Conservation (phyloP, 2,329 filamentous ascomycete species). For the Colletotrichum sp. region DNA sequence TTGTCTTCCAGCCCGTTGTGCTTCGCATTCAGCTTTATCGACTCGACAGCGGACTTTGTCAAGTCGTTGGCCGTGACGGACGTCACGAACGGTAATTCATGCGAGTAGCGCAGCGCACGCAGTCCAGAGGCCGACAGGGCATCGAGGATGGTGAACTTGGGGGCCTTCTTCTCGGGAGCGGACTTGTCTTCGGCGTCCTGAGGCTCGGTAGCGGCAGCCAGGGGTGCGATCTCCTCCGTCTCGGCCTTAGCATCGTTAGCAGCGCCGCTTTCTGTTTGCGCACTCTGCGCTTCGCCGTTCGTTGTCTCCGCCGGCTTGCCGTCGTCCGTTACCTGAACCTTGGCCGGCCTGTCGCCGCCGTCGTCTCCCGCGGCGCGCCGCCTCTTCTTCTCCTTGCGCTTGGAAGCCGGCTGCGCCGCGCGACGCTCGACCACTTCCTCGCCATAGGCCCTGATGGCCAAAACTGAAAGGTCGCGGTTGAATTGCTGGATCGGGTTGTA, state of each 20-base stretch:
- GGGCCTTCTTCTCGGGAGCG: background rate
- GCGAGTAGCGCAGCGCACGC: conserved; percentile 87
- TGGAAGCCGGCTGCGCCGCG: conserved; percentile 40
- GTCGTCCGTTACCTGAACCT: conserved; percentile 29
- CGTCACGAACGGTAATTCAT: conserved; percentile 86
- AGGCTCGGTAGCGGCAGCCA: conserved; percentile 5
- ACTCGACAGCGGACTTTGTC: conserved; percentile 75
- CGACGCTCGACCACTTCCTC: conserved; percentile 63
- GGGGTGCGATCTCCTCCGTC: conserved; percentile 11
- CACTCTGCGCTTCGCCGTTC: conserved; percentile 7
- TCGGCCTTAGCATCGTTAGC: background rate
- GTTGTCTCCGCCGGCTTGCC: conserved; percentile 22
- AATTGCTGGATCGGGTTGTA: conserved; percentile 99
- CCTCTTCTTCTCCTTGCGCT: conserved; percentile 37
- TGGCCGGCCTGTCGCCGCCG: conserved; percentile 42
- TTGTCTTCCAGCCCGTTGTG: conserved; percentile 79
- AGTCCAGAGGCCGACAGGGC: conserved; percentile 93
- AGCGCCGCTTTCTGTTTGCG: background rate
- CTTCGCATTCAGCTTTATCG: conserved; percentile 83
- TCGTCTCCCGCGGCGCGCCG: conserved; percentile 52
- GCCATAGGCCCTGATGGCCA: conserved; percentile 89
- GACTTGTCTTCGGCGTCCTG: conserved; percentile 1
- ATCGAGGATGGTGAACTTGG: conserved; percentile 83
- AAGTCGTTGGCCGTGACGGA: conserved; percentile 90
- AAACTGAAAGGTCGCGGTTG: conserved; percentile 92